Evolutionary conservation across 2,329 filamentous ascomycete genomes (phyloP), one percentile per base, ranked within the genome.

Genomic region (Penicillium sp.): DNA sequence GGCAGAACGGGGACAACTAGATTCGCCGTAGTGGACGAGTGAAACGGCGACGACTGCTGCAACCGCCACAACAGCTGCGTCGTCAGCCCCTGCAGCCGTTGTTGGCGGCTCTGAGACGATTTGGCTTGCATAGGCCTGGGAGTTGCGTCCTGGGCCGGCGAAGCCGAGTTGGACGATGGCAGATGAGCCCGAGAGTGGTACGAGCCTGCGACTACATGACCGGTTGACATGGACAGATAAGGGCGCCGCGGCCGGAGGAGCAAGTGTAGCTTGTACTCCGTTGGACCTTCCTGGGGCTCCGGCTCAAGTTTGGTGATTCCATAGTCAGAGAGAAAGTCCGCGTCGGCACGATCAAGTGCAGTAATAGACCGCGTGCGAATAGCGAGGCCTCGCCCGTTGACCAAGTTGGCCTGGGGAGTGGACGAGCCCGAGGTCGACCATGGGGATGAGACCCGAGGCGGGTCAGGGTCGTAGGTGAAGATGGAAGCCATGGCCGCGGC

Each of bases 191-290:
- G 68, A 60, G 73, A 73, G 55, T 81, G 80, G 53, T 78, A 75
- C 2, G 81, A 80, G 3, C 80, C 80, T 9, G 76, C 76, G 14
- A 80, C 73, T 48, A 79, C 70, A 35, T 72, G 72, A 10, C 78
- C 78, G 1, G 90, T 95, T 59, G 84, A 92, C 68, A 86, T 86
- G 28, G 80, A 82, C 31, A 79, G 80, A 69, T 92, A 95, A 6
- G 82, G 83, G 55, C 90, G 82, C 51, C 92, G 82, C 14, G 88
- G 86, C 31, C 91, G 85, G 46, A 96, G 76, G 6, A 97, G 80
- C 5, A 99, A 78, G 73, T 97, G 94, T 39, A 99, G 76, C 71
- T 99, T 99, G 75, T 99, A 99, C 73, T 99, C 94, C 0, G 90
- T 95, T 16, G 94, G 91, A 0, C 94, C 94, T 57, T 95, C 87